Base-by-base conservation (phyloP, 306 rosid genomes). In the Cucumis melo region DNA sequence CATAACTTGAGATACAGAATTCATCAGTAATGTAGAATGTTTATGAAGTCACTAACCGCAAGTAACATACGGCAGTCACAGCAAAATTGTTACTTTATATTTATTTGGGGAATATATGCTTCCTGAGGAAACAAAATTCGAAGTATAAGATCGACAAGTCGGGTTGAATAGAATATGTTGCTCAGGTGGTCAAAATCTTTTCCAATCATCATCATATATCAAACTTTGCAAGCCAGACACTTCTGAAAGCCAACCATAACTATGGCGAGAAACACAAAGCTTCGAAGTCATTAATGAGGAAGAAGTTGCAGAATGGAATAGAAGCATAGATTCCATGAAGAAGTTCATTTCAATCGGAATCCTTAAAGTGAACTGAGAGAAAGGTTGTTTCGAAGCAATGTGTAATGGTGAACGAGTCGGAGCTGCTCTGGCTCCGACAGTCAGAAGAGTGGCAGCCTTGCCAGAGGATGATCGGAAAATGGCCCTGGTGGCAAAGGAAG, bases 241-340 rank as follows among this genome's bases (percentile, higher is more conserved):
- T 77, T 89, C 95, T 12, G 91, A 87, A 81, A 91, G 90, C 96
- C 95, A 88, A 50, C 85, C 87, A 51, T 44, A 85, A 46, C 79
- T 76, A 83, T 80, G 56, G 77, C 82, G 81, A 34, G 94, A 87
- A 77, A 91, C 32, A 8, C 95, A 83, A 23, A 93, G 93, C 98
- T 91, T 91, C 3, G 98, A 93, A 60, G 86, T 93, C 95, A 91
- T 87, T 80, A 91, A 84, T 1, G 98, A 89, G 21, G 95, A 88
- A 66, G 98, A 88, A 24, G 98, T 93, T n/a, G 86, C 98, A 27
- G 95, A 87, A 79, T 91, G 97, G 78, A 89, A 89, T 13, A 97
- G 96, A 83, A 93, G 77, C 98, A 91, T 85, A 7, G 97, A 89
- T 80, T 89, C 97, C 63, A 86, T 81, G 38, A 93, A 89, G 82